Evolutionary conservation across 352 stramenopile species (phyloP), one percentile per base, ranked within the genome.

Genomic region (Globisporangium paroecandrum): DNA sequence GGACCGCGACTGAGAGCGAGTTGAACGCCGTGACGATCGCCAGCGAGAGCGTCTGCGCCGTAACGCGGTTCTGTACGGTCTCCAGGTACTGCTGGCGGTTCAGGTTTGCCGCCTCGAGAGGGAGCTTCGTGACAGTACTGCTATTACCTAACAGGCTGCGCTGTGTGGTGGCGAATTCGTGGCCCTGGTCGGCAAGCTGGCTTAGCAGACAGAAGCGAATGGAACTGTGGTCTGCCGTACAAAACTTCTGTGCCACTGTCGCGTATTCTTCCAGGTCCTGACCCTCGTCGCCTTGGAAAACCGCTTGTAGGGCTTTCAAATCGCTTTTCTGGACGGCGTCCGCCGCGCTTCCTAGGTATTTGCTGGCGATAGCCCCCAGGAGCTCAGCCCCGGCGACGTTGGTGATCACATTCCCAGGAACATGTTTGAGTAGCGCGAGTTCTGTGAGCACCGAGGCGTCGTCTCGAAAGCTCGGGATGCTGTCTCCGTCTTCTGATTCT

Each of bases 21-120:
- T 58, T 58, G 53, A 58, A 58, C 22, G 53, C 53, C 25, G 36
- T 29, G 25, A 24, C 53, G 25, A 58, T 58, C 20, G 18, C 15
- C 24, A 38, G 25, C 25, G 53, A 58, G 12, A 58, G 53, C 24
- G 25, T 38, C 53, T 58, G 53, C 18, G 53, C 53, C 2, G 27
- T 58, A 6, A 58, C 13, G 53, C 53, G 53, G 13, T 58, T 38
- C 25, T 58, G 53, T 13, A 58, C 53, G 5, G 25, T 58, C 24
- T 58, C 53, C 25, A 58, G 20, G 25, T 58, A 58, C 25, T 36
- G 24, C 9, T 58, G 53, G 13, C 53, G 27, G 25, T 58, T 38
- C 13, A 58, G 29, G 2, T 58, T 58, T 7, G 53, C 20, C 13
- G 53, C 53, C 20, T 58, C 13, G 10, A 58, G 25, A 1, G 53